Evolutionary conservation across 306 rosid genomes (phyloP).

Genomic region (Inga oerstediana): DNA sequence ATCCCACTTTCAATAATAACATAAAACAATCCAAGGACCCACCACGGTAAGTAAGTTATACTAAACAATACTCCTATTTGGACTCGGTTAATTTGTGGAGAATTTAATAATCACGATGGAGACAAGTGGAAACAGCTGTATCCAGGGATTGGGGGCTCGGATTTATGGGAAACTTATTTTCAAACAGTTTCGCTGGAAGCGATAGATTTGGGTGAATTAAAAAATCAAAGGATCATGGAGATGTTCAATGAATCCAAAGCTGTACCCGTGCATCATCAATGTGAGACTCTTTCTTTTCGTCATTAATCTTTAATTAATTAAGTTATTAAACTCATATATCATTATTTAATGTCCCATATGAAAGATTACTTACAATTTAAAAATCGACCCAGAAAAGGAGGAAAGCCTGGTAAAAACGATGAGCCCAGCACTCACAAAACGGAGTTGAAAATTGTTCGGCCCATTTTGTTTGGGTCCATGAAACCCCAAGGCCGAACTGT

Average conservation of each 20-base stretch:
- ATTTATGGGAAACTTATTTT: not conserved
- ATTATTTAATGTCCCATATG: not conserved
- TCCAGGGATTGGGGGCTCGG: not conserved
- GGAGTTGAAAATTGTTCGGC: not conserved
- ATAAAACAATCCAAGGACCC: not conserved
- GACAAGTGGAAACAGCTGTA: constrained; percentile 19
- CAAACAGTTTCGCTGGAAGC: not conserved
- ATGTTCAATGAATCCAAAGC: constrained; percentile 21
- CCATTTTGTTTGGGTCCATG: not conserved
- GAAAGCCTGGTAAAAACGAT: not conserved
- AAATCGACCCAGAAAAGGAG: not conserved
- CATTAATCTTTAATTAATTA: not conserved
- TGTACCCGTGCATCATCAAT: not conserved
- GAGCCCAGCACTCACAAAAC: not conserved
- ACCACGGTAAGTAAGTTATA: not conserved
- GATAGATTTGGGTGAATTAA: not conserved
- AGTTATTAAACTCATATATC: not conserved
- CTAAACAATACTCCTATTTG: not conserved
- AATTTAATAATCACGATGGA: not conserved
- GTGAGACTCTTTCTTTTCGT: not conserved
- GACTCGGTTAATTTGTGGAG: not conserved
- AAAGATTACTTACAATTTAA: not conserved
- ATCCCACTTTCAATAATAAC: not conserved
- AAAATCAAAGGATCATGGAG: not conserved
- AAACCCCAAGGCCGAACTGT: not conserved